Evolutionary conservation across 129 eudicot species (phyloP), one percentile per base, ranked within the genome.

Genomic region (Flaveria brownii): DNA sequence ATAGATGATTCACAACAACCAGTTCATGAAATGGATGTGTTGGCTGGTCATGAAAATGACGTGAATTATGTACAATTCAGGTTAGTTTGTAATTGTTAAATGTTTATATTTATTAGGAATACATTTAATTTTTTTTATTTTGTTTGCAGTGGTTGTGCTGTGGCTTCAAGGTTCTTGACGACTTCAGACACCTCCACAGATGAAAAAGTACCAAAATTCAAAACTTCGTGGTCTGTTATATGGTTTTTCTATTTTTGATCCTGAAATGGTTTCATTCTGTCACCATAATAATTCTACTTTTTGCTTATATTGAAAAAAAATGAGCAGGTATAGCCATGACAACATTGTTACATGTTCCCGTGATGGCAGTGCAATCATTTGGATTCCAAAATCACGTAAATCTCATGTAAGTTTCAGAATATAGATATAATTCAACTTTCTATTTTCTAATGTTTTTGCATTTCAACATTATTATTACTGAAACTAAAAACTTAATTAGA

Each of bases 51-150:
- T 66, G 99, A 95, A 82, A 89, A 95, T 82, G 99, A 95, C 83
- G 99, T 95, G 69, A 95, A 91, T 74, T 95, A 95, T 67, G 99
- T 95, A 41, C 99, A 95, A 79, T 95, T 95, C 89, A 91, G 99
- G 97, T 95, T 65, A 41, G 88, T 81, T 68, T 22, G 28, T 36
- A 60, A 59, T 47, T 50, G 30, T 39, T 30, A 10, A 36, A 42
- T 67, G 63, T 2, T 28, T 49, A 36, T 61, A 36, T 55, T 14
- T 68, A n/a, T 51, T 45, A 72, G 2, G 36, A 22, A 67, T 57
- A 26, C 4, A 55, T 77, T 76, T 50, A 59, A 57, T 3, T 61
- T 14, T 77, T 72, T 72, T 70, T 28, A 36, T 36, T 36, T 65
- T 59, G 5, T 77, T 5, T 80, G 84, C 90, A 95, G 99, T 72